Conservation (phyloP, 208 protist species). For the Blechomonas ayalai region DNA sequence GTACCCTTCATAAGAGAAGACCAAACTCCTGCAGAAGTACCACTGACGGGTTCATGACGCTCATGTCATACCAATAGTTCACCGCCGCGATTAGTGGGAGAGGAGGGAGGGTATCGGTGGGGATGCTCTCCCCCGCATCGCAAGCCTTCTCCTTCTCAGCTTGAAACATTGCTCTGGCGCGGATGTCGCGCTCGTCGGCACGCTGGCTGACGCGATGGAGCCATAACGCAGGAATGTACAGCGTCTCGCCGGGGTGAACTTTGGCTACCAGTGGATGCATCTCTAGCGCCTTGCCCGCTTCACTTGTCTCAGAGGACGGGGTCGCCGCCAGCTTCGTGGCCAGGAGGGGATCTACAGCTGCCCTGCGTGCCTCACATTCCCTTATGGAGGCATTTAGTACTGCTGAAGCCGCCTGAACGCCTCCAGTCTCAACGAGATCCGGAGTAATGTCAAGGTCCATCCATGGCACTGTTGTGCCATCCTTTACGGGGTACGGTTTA, state of each 20-base stretch:
- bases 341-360: background rate
- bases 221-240: constrained; percentile 91
- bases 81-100: constrained; percentile 84
- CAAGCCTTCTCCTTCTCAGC: background rate
- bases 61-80: constrained; percentile 93
- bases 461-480: constrained; percentile 72
- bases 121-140: background rate
- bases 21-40: constrained; percentile 82
- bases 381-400: constrained; percentile 16
- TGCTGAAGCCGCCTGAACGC: constrained; percentile 7
- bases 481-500: constrained; percentile 31
- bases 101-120: constrained; percentile 10
- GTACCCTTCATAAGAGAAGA: constrained; percentile 41
- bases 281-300: constrained; percentile 19
- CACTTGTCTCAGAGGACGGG: background rate
- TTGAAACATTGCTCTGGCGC: constrained; percentile 10
- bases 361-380: constrained; percentile 18
- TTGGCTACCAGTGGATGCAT: constrained; percentile 70
- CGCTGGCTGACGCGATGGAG: constrained; percentile 85
- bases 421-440: constrained; percentile 25
- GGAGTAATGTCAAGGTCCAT: constrained; percentile 78
- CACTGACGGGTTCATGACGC: constrained; percentile 70
- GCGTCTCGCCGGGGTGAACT: constrained; percentile 77
- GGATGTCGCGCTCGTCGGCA: constrained; percentile 56
- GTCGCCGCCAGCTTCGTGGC: background rate